A percentile compares a stretch with the other conserved stretches of the same genome.
These are phyloP conservation scores for Nemophila menziesii DNA, from an alignment of 257 asterid species.

Conservation along the genomic window DNA sequence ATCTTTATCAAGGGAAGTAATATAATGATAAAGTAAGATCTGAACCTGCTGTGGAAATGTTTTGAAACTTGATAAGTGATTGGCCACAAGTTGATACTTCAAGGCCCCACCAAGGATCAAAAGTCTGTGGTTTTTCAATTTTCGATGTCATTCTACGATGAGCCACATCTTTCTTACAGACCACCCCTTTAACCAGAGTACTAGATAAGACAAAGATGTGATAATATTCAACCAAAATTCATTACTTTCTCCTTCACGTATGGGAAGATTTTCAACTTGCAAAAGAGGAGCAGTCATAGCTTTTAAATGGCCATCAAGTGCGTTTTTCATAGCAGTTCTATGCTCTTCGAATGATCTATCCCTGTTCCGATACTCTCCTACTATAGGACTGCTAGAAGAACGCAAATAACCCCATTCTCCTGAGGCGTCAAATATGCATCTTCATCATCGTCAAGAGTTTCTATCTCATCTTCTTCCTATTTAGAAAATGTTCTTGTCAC, in stretches of 20 bases:
- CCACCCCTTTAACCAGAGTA: constrained; percentile 59
- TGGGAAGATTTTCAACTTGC: constrained; percentile 46
- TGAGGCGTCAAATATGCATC: constrained; percentile 31
- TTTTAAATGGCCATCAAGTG: constrained; percentile 55
- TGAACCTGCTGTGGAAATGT: constrained; percentile 75
- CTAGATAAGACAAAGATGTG: constrained; percentile 41
- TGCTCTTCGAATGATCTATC: constrained; percentile 62
- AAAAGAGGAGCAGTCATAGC: constrained; percentile 54
- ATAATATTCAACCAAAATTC: constrained; percentile 65
- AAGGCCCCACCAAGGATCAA: constrained; percentile 75
- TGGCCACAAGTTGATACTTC: constrained; percentile 72
- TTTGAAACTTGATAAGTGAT: constrained; percentile 68
- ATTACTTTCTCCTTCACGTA: constrained; percentile 19
- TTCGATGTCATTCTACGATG: constrained; percentile 63
- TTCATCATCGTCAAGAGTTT: constrained; percentile 45
- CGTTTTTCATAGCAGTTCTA: constrained; percentile 46
- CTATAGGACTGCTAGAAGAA: constrained; percentile 36
- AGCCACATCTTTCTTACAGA: constrained; percentile 77
- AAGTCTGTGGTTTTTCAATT: constrained; percentile 51
- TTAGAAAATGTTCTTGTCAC: too few species aligned
- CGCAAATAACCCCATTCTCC: constrained; percentile 65
- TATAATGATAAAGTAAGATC: constrained; percentile 8
- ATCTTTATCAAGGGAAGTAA: too few species aligned
- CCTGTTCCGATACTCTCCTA: constrained; percentile 48
- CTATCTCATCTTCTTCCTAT: constrained; percentile 68